These are phyloP conservation scores for Dorcoceras hygrometricum DNA, from an alignment of 257 asterid species.

Conservation along the genomic window DNA sequence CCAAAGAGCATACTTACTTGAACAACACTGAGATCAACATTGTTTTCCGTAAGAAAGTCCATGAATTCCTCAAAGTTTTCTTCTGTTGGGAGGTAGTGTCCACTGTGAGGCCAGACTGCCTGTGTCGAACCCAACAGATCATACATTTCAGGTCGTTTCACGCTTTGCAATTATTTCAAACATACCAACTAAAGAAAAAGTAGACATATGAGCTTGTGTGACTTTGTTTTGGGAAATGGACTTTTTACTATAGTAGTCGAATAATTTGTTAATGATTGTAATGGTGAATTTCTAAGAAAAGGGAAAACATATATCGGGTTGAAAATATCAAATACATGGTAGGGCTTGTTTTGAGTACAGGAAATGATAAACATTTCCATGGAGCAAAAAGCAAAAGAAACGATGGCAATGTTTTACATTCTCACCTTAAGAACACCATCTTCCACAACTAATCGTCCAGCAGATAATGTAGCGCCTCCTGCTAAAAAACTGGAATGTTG, in stretches of 20 bases:
- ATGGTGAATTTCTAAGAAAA: no score
- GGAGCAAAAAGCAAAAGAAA: background rate
- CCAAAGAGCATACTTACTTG: conserved; percentile 46
- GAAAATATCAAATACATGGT: background rate
- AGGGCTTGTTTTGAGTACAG: background rate
- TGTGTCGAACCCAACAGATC: conserved; percentile 7
- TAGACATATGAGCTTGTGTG: background rate
- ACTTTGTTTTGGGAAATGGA: no score
- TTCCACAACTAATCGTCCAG: conserved; percentile 77
- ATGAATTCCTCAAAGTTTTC: conserved; percentile 82
- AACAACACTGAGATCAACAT: conserved; percentile 56
- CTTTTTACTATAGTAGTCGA: no score
- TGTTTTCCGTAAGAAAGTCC: conserved; percentile 53
- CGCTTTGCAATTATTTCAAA: background rate
- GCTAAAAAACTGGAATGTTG: conserved; percentile 98
- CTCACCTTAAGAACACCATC: conserved; percentile 72
- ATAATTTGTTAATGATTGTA: no score
- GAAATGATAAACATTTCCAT: background rate
- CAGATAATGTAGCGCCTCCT: conserved; percentile 88
- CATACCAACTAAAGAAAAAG: background rate
- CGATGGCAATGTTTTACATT: background rate
- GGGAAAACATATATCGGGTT: background rate
- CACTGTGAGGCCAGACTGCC: conserved; percentile 99
- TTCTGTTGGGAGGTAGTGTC: conserved; percentile 92
- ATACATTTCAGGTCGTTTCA: background rate